These are phyloP conservation scores for Pichia sp. DNA, from an alignment of 1,139 yeast genomes.

Conservation along the genomic window DNA sequence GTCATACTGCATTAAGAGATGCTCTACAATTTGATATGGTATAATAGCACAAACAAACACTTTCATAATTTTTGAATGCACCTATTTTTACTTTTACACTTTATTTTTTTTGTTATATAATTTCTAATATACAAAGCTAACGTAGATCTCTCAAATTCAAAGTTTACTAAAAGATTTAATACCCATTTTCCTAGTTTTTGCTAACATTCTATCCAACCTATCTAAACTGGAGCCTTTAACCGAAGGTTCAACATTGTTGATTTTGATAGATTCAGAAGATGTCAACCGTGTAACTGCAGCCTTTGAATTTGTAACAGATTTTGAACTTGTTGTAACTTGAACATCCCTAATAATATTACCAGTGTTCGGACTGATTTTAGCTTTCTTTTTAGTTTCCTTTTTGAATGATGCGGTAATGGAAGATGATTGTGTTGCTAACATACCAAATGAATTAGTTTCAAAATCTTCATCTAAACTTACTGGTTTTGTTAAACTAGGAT, in stretches of 20 bases:
- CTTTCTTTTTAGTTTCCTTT: slow-evolving; percentile 12
- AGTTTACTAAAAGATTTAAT: slow-evolving; percentile 11
- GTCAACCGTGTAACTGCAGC: slow-evolving; percentile 26
- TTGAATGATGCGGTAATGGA: slow-evolving; percentile 22
- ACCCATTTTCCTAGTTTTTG: slow-evolving; percentile 16
- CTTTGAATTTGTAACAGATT: slow-evolving; percentile 18
- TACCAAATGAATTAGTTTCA: slow-evolving; percentile 10
- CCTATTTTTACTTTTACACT: not conserved
- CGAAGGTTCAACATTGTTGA: not conserved
- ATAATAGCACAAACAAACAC: not conserved
- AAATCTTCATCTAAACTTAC: slow-evolving; percentile 1
- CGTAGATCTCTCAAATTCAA: not conserved
- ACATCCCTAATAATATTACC: slow-evolving; percentile 26
- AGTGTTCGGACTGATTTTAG: slow-evolving; percentile 20
- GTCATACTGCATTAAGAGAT: slow-evolving; percentile 38
- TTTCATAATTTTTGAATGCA: not conserved
- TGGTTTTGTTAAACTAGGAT: not conserved
- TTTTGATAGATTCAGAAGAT: not conserved
- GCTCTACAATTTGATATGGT: slow-evolving; percentile 32
- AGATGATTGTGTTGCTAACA: slow-evolving; percentile 14
- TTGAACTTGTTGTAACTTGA: slow-evolving; percentile 25
- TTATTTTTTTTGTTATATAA: not conserved
- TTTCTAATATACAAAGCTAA: not conserved
- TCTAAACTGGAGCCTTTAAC: slow-evolving; percentile 18
- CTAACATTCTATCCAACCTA: slow-evolving; percentile 21